Percentiles rank a stretch among this genome's conserved stretches.
Conservation (phyloP, 2,329 filamentous ascomycete genomes). For the Leptographium wingfieldii region DNA sequence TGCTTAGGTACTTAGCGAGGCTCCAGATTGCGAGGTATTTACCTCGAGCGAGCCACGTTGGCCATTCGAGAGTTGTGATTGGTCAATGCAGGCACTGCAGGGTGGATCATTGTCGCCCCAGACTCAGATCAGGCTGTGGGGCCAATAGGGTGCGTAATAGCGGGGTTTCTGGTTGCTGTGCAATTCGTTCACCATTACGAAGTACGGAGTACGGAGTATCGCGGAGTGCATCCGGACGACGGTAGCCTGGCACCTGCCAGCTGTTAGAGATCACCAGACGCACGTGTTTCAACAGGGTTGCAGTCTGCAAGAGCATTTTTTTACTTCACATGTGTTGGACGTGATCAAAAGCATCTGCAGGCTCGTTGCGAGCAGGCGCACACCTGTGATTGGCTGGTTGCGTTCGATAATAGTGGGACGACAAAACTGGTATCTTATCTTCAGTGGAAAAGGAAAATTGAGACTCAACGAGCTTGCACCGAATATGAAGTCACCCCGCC, state of each 20-base stretch:
- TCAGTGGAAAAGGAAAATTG: background rate
- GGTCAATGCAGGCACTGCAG: background rate
- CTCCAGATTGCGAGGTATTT: background rate
- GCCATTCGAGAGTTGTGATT: background rate
- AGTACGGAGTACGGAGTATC: background rate
- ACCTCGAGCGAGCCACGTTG: background rate
- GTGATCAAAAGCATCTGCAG: background rate
- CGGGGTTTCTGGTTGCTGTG: background rate
- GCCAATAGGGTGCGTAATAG: background rate
- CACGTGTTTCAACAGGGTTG: background rate
- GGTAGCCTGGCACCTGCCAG: no score
- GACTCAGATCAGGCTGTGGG: background rate
- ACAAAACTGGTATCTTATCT: background rate
- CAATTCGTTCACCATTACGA: background rate
- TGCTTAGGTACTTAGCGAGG: background rate
- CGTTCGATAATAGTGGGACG: background rate
- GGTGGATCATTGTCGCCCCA: background rate
- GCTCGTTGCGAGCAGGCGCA: background rate
- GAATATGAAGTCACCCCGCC: background rate
- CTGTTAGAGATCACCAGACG: background rate
- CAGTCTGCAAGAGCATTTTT: no score
- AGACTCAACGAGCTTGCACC: background rate
- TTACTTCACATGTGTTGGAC: background rate
- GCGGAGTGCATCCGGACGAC: background rate
- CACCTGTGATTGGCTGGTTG: background rate